Percentiles rank a stretch among this genome's conserved stretches.
Evolutionary conservation across 1,284 basidiomycete genomes (phyloP).

Genomic region (Paramarasmius palmivorus): DNA sequence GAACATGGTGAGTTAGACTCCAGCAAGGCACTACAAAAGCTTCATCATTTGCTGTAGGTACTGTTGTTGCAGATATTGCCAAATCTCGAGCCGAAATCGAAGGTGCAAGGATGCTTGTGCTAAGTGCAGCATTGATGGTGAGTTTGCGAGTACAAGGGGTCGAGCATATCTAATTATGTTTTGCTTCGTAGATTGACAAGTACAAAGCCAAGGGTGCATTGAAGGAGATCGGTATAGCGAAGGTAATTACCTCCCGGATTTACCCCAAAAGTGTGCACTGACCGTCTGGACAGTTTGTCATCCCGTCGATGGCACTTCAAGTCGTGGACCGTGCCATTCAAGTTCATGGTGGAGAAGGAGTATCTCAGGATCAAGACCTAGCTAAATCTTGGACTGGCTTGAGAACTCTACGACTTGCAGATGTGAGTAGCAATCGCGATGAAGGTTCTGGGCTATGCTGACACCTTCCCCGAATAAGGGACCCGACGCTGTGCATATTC

Average conservation of each 20-base stretch:
- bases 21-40: not conserved
- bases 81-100: constrained; percentile 94
- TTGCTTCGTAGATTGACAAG: constrained; percentile 73
- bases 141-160: constrained; percentile 9
- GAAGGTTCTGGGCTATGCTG: not conserved
- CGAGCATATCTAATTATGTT: not conserved
- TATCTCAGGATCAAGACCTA: constrained; percentile 88
- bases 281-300: constrained; percentile 67
- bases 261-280: constrained; percentile 1
- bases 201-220: constrained; percentile 90
- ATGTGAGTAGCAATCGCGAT: constrained; percentile 64
- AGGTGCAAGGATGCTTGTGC: constrained; percentile 80
- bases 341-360: constrained; percentile 91
- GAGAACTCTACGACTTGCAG: constrained; percentile 88
- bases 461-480: constrained; percentile 50
- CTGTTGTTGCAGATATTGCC: constrained; percentile 89
- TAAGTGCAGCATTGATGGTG: constrained; percentile 90
- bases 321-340: constrained; percentile 96
- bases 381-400: constrained; percentile 80
- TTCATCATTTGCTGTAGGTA: constrained; percentile 48
- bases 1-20: constrained; percentile 72
- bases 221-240: constrained; percentile 97
- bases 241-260: constrained; percentile 70
- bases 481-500: constrained; percentile 88
- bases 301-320: constrained; percentile 84